Conservation (phyloP, 208 protist species). For the Phytomonas sp. region DNA sequence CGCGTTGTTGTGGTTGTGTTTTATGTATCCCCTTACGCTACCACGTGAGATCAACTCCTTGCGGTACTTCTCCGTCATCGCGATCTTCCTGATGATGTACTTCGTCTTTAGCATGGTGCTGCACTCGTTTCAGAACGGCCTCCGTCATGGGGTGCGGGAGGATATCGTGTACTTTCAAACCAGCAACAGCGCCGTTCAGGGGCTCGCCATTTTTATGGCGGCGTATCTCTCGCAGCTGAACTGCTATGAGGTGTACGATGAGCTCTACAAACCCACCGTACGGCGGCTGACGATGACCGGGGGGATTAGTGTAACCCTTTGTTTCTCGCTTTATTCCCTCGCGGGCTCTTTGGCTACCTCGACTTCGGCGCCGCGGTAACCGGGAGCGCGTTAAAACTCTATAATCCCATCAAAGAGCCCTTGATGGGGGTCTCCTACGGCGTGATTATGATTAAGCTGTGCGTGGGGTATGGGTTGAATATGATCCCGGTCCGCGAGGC, state of each 20-base stretch:
- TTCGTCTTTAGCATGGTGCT: slow-evolving; percentile 65
- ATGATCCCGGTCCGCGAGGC: slow-evolving; percentile 58
- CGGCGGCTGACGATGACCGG: slow-evolving; percentile 39
- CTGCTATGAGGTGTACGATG: slow-evolving; percentile 45
- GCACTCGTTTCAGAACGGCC: slow-evolving; percentile 29
- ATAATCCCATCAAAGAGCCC: slow-evolving; percentile 41
- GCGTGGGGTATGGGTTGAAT: slow-evolving; percentile 54
- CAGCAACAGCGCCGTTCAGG: slow-evolving; percentile 40
- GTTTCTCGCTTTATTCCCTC: slow-evolving; percentile 62
- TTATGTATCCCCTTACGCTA: slow-evolving; percentile 70
- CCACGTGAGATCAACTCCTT: slow-evolving; percentile 81
- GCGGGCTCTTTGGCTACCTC: slow-evolving; percentile 73
- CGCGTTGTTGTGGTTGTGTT: slow-evolving; percentile 41
- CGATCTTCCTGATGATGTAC: slow-evolving; percentile 52
- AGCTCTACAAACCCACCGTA: slow-evolving; percentile 49
- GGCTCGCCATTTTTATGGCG: slow-evolving; percentile 62
- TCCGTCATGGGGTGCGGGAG: slow-evolving; percentile 15
- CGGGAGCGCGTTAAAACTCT: slow-evolving; percentile 46
- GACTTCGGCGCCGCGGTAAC: slow-evolving; percentile 48
- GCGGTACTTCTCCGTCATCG: slow-evolving; percentile 53
- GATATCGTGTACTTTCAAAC: slow-evolving; percentile 36
- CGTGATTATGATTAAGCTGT: slow-evolving; percentile 62
- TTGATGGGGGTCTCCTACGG: slow-evolving; percentile 50
- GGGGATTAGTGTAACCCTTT: slow-evolving; percentile 27
- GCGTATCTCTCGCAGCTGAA: slow-evolving; percentile 70